phyloP scores from a whole-genome alignment of 2,329 filamentous ascomycete genomes.

The Ophiosphaerella narmari region DNA sequence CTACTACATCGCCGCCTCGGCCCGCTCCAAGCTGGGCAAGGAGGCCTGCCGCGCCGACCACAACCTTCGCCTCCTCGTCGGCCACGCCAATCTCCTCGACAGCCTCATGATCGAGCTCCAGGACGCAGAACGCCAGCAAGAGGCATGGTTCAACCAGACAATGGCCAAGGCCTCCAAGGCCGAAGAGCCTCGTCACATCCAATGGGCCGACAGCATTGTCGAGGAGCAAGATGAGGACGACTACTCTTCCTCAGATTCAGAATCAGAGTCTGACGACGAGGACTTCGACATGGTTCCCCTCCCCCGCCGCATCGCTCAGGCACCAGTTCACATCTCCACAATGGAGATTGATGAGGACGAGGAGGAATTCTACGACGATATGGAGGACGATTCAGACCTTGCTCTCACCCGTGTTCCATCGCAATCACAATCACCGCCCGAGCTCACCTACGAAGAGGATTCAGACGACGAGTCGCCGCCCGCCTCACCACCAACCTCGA shows the following conservation, averaged over 20 bases:
- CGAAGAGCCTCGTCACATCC: constrained; percentile 72
- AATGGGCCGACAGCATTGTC: constrained; percentile 81
- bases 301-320: constrained; percentile 46
- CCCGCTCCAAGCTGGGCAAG: constrained; percentile 90
- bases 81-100: constrained; percentile 98
- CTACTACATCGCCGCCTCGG: constrained; percentile 97
- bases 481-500: constrained; percentile 51
- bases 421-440: constrained; percentile 53
- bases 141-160: constrained; percentile 97
- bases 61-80: constrained; percentile 92
- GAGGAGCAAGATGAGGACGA: constrained; percentile 78
- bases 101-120: constrained; percentile 89
- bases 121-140: constrained; percentile 93
- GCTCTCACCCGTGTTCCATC: constrained; percentile 52
- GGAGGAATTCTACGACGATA: constrained; percentile 54
- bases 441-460: constrained; percentile 55
- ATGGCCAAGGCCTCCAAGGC: constrained; percentile 72
- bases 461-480: constrained; percentile 56
- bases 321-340: constrained; percentile 51
- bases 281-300: constrained; percentile 53
- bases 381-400: constrained; percentile 52
- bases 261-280: constrained; percentile 58
- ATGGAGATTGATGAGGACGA: constrained; percentile 49
- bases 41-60: constrained; percentile 92
- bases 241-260: constrained; percentile 52